phyloP scores from a whole-genome alignment of 2,329 filamentous ascomycete species.

The Sphaceloma murrayae region DNA sequence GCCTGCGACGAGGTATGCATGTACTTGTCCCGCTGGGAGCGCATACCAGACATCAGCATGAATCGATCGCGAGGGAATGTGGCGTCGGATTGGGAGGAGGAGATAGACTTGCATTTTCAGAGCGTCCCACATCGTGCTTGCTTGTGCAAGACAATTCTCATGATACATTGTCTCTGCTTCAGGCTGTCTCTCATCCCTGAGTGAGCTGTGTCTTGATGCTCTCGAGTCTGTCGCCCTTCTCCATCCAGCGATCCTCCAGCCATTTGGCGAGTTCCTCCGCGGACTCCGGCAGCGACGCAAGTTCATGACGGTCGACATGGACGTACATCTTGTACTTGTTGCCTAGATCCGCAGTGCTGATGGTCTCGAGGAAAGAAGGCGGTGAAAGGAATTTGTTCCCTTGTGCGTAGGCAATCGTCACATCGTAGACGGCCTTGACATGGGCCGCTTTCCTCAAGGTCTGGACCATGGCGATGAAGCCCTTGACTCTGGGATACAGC shows the following conservation, averaged over 20 bases:
- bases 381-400: conserved; percentile 25
- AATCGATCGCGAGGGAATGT: too few species aligned
- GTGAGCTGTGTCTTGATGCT: conserved; percentile 17
- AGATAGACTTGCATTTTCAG: too few species aligned
- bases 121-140: not conserved
- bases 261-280: conserved; percentile 28
- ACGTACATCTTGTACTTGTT: conserved; percentile 27
- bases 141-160: not conserved
- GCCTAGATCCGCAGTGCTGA: conserved; percentile 23
- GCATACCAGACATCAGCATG: too few species aligned
- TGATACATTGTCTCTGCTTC: not conserved
- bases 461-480: conserved; percentile 51
- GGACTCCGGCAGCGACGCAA: conserved; percentile 24
- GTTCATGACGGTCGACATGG: conserved; percentile 27
- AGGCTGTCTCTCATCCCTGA: not conserved
- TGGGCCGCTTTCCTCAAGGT: conserved; percentile 35
- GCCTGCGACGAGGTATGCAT: too few species aligned
- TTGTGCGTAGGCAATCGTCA: conserved; percentile 32
- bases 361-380: conserved; percentile 27
- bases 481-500: conserved; percentile 52
- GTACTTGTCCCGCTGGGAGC: too few species aligned
- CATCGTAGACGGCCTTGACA: conserved; percentile 31
- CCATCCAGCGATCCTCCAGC: conserved; percentile 31
- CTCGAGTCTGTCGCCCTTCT: conserved; percentile 30
- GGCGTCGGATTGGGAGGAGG: too few species aligned